Conservation (phyloP, 176 grass and related monocot species). For the Bonia amplexicaulis region DNA sequence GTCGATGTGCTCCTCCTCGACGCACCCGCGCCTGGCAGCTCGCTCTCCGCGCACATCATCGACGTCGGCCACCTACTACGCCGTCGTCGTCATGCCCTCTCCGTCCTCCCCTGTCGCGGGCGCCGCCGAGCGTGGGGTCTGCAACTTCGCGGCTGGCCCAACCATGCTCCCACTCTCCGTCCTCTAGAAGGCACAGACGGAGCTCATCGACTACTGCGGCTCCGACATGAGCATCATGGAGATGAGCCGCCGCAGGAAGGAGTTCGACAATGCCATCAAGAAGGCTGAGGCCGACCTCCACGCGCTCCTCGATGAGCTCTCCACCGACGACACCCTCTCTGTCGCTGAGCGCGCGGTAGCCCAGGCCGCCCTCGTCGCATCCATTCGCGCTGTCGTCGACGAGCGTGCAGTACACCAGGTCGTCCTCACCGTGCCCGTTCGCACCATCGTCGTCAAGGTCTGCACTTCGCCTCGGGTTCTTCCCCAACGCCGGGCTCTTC, state of each 20-base stretch:
- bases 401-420: too few relatives aligned
- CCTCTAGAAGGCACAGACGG: constrained; percentile 68
- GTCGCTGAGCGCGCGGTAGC: too few relatives aligned
- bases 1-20: constrained; percentile 67
- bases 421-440: too few relatives aligned
- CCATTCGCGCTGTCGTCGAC: too few relatives aligned
- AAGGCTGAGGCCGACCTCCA: constrained; percentile 90
- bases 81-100: constrained; percentile 45
- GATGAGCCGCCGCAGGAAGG: constrained; percentile 97
- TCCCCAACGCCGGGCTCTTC: too few relatives aligned
- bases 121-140: constrained; percentile 44
- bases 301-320: constrained; percentile 38
- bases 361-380: too few relatives aligned
- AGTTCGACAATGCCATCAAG: constrained; percentile 92
- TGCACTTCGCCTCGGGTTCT: too few relatives aligned
- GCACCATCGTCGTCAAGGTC: too few relatives aligned
- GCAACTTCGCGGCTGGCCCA: constrained; percentile 89
- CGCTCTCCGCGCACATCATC: constrained; percentile 44
- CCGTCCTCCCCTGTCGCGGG: neutral
- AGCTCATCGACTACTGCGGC: constrained; percentile 88
- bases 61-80: constrained; percentile 31
- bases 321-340: too few relatives aligned
- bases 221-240: constrained; percentile 99
- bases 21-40: constrained; percentile 39
- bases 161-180: constrained; percentile 75